A percentile compares a stretch with the other conserved stretches of the same genome.
Conservation (phyloP, 257 asterid genomes). For the Forsythia suspensa region DNA sequence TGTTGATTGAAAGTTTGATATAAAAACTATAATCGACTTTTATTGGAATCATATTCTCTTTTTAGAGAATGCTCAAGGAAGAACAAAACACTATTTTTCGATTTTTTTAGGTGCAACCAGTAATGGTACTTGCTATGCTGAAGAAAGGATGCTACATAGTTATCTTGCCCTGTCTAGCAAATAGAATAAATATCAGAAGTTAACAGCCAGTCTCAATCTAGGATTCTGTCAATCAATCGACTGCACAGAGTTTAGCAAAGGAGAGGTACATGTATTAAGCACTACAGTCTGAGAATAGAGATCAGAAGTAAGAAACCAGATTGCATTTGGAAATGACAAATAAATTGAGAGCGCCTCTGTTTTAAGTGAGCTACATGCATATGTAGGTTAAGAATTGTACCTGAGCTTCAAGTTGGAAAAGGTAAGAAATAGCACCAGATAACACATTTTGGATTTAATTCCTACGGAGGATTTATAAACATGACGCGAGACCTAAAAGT, state of each 20-base stretch:
- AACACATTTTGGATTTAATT: neutral
- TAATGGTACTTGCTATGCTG: neutral
- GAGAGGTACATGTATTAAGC: neutral
- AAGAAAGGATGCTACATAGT: neutral
- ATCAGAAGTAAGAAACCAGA: neutral
- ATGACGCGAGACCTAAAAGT: neutral
- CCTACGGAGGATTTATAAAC: constrained; percentile 2
- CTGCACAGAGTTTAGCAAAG: neutral
- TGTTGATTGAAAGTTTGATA: neutral
- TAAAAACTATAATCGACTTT: neutral
- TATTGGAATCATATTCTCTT: neutral
- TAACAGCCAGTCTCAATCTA: neutral
- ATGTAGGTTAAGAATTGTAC: neutral
- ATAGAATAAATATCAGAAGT: neutral
- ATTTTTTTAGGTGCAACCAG: neutral
- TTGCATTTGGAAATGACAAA: neutral
- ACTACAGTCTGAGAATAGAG: neutral
- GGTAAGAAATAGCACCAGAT: neutral
- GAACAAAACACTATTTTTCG: neutral
- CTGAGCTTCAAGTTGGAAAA: neutral
- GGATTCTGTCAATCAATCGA: neutral
- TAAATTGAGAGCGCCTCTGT: neutral
- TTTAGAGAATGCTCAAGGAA: neutral
- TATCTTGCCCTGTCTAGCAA: neutral
- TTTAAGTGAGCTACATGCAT: neutral